A percentile compares a stretch with the other conserved stretches of the same genome.
Conservation (phyloP, 2,329 filamentous ascomycete genomes). For the Colletotrichum paranaense region DNA sequence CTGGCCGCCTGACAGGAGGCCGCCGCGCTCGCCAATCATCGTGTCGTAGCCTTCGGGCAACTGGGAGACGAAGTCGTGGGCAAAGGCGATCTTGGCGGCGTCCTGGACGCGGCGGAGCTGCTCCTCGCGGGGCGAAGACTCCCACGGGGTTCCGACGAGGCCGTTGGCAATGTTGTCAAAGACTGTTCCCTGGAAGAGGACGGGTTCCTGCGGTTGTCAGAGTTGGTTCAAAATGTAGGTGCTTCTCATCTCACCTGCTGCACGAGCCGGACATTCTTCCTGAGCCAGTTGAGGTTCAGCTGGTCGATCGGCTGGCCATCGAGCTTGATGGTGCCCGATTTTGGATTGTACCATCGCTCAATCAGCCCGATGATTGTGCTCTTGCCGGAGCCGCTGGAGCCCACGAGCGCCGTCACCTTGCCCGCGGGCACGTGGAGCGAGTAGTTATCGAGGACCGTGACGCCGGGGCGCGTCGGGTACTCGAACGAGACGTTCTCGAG, state of each 20-base stretch:
- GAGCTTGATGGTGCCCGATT: slow-evolving; percentile 47
- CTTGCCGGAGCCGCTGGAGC: slow-evolving; percentile 50
- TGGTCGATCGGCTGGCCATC: slow-evolving; percentile 47
- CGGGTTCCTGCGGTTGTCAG: slow-evolving; percentile 44
- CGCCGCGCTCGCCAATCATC: slow-evolving; percentile 68
- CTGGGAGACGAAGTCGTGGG: slow-evolving; percentile 58
- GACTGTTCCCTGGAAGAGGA: slow-evolving; percentile 54
- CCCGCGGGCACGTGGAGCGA: slow-evolving; percentile 55
- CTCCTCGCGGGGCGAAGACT: slow-evolving; percentile 42
- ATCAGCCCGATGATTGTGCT: slow-evolving; percentile 53
- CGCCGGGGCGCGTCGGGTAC: slow-evolving; percentile 57
- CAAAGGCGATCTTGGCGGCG: slow-evolving; percentile 57
- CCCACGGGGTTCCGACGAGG: slow-evolving; percentile 47
- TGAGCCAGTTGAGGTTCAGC: slow-evolving; percentile 52
- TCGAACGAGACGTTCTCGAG: slow-evolving; percentile 55
- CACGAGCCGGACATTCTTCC: slow-evolving; percentile 50
- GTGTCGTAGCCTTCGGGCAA: slow-evolving; percentile 65
- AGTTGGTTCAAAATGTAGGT: neutral
- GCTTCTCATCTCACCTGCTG: slow-evolving; percentile 41
- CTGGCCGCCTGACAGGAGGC: slow-evolving; percentile 73
- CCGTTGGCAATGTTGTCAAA: slow-evolving; percentile 64
- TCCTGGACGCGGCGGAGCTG: slow-evolving; percentile 52
- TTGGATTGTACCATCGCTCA: slow-evolving; percentile 52
- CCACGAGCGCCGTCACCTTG: slow-evolving; percentile 55
- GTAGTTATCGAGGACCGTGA: slow-evolving; percentile 54